Conservation (phyloP, 176 grass and related monocot species). For the Guadua angustifolia region DNA sequence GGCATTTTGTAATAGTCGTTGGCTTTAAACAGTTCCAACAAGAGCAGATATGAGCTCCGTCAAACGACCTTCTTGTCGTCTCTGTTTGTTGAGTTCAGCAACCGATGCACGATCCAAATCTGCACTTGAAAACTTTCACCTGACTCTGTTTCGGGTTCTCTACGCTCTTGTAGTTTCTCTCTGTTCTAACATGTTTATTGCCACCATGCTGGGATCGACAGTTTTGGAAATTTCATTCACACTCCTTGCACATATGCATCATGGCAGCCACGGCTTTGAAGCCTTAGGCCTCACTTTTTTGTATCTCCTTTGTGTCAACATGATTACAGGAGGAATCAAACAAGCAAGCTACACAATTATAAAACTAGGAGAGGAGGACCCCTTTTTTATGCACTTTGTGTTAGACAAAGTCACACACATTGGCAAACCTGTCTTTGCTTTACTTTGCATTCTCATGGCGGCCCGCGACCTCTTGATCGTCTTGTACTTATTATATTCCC, state of each 20-base stretch:
- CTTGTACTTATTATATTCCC: conserved; percentile 48
- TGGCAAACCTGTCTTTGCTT: conserved; percentile 55
- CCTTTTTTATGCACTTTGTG: conserved; percentile 28
- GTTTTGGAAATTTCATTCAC: not conserved
- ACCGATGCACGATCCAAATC: conserved; percentile 23
- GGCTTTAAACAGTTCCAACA: not conserved
- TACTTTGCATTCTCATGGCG: conserved; percentile 55
- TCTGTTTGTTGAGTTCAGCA: conserved; percentile 30
- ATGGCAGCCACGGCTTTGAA: conserved; percentile 35
- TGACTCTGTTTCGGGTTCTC: not conserved
- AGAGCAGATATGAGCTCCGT: not conserved
- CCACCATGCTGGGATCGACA: not conserved
- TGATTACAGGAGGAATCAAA: conserved; percentile 56
- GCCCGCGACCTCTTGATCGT: conserved; percentile 27
- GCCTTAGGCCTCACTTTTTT: conserved; percentile 35
- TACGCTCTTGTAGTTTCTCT: not conserved
- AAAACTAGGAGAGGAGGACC: conserved; percentile 15
- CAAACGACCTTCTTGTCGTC: conserved; percentile 30
- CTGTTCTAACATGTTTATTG: not conserved
- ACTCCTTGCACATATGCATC: conserved; percentile 36
- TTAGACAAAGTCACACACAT: conserved; percentile 48
- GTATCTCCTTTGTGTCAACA: conserved; percentile 45
- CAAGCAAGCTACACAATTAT: conserved; percentile 45
- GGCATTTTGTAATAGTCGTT: not conserved
- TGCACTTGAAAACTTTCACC: not conserved